These are phyloP conservation scores for Pichia cephalocereana DNA, from an alignment of 805 yeast genomes.

Conservation along the genomic window DNA sequence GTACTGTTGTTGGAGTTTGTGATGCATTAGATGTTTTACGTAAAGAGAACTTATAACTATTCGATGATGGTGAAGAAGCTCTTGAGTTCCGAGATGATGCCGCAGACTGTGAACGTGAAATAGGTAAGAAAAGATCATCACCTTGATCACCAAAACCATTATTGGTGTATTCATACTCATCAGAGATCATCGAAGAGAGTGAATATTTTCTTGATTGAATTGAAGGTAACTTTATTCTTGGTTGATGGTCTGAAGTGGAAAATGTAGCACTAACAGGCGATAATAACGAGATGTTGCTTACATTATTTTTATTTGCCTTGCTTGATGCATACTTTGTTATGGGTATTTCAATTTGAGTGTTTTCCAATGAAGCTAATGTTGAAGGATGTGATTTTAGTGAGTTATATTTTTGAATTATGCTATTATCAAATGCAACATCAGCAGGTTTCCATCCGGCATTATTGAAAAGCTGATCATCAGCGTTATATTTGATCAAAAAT, in stretches of 20 bases:
- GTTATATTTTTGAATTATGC: constrained; percentile 36
- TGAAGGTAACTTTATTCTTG: constrained; percentile 10
- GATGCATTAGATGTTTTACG: background rate
- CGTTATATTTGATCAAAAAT: constrained; percentile 40
- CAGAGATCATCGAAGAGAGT: constrained; percentile 10
- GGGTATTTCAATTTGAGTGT: background rate
- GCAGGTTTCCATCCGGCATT: constrained; percentile 55
- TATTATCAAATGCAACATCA: constrained; percentile 49
- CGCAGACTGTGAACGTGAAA: background rate
- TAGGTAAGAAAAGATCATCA: background rate
- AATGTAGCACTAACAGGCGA: constrained; percentile 1
- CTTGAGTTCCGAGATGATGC: constrained; percentile 9
- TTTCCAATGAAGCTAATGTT: constrained; percentile 11
- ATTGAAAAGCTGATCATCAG: constrained; percentile 42
- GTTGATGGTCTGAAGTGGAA: constrained; percentile 2
- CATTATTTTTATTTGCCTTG: constrained; percentile 1
- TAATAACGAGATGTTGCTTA: background rate
- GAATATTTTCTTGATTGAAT: constrained; percentile 17
- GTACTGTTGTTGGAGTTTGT: background rate
- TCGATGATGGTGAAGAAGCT: constrained; percentile 9
- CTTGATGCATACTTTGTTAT: constrained; percentile 2
- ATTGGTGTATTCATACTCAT: constrained; percentile 3
- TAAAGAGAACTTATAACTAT: background rate
- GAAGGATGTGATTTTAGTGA: constrained; percentile 19
- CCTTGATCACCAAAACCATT: background rate